Conservation (phyloP, 306 rosid species). For the Benincasa hispida region DNA sequence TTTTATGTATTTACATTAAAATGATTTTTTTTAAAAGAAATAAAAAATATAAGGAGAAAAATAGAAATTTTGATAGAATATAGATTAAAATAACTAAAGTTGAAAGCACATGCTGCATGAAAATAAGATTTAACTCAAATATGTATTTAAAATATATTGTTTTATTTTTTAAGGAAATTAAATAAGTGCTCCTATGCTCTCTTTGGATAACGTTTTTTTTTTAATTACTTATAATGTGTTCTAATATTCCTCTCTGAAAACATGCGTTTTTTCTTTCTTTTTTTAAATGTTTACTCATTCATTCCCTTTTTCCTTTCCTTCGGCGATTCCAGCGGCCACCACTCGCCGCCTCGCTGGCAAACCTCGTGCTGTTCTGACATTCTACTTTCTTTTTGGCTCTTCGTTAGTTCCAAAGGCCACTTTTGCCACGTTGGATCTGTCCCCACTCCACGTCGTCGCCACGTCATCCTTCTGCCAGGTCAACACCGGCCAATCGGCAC, state of each 20-base stretch:
- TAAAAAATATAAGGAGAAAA: no score
- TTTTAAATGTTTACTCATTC: background rate
- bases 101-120: no score
- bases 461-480: background rate
- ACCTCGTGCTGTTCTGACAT: background rate
- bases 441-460: background rate
- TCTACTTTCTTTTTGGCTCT: constrained; percentile 16
- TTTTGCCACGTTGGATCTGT: constrained; percentile 12
- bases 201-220: background rate
- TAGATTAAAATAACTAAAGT: no score
- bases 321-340: constrained; percentile 10
- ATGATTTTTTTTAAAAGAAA: no score
- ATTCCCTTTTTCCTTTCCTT: background rate
- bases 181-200: background rate
- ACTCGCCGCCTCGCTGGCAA: constrained; percentile 30
- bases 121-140: no score
- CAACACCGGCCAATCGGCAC: background rate
- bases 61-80: no score
- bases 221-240: background rate
- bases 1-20: no score
- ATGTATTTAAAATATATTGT: no score
- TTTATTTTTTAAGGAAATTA: no score
- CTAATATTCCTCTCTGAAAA: background rate
- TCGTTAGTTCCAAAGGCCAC: constrained; percentile 35
- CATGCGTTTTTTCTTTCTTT: background rate